Evolutionary conservation across 768 basidiomycete species (phyloP).

Genomic region (Gyrodon lividus): DNA sequence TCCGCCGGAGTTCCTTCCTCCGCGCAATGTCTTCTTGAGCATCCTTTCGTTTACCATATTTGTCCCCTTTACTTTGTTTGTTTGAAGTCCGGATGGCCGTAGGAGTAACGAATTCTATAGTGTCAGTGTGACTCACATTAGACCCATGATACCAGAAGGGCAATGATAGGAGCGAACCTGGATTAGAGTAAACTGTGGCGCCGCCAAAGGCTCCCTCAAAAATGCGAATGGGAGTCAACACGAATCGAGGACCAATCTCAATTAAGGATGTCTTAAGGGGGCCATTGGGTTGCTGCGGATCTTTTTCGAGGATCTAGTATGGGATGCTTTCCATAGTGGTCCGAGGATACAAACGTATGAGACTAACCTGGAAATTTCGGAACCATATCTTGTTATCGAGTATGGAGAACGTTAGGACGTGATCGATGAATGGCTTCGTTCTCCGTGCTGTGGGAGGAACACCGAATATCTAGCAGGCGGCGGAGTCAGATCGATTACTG

Average conservation of each 20-base stretch:
- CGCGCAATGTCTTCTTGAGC: slow-evolving; percentile 63
- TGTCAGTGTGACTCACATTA: not conserved
- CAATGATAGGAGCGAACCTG: slow-evolving; percentile 53
- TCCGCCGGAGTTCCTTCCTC: slow-evolving; percentile 62
- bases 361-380: slow-evolving; percentile 90
- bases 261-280: slow-evolving; percentile 85
- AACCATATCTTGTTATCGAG: slow-evolving; percentile 98
- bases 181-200: slow-evolving; percentile 93
- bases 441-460: slow-evolving; percentile 89
- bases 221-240: slow-evolving; percentile 94
- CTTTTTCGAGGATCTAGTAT: slow-evolving; percentile 86
- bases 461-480: slow-evolving; percentile 74
- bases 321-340: not conserved
- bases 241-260: slow-evolving; percentile 97
- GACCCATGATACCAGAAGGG: not conserved
- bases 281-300: slow-evolving; percentile 83
- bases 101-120: slow-evolving; percentile 88
- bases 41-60: slow-evolving; percentile 80
- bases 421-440: slow-evolving; percentile 97
- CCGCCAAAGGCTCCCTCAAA: slow-evolving; percentile 98
- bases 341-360: not conserved
- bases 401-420: slow-evolving; percentile 93
- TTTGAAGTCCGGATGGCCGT: slow-evolving; percentile 70
- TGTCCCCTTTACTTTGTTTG: slow-evolving; percentile 72
- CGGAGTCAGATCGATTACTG: slow-evolving; percentile 1